Percentiles rank a stretch among this genome's conserved stretches.
phyloP scores from a whole-genome alignment of 1,139 yeast genomes.

The Hanseniaspora uvarum region DNA sequence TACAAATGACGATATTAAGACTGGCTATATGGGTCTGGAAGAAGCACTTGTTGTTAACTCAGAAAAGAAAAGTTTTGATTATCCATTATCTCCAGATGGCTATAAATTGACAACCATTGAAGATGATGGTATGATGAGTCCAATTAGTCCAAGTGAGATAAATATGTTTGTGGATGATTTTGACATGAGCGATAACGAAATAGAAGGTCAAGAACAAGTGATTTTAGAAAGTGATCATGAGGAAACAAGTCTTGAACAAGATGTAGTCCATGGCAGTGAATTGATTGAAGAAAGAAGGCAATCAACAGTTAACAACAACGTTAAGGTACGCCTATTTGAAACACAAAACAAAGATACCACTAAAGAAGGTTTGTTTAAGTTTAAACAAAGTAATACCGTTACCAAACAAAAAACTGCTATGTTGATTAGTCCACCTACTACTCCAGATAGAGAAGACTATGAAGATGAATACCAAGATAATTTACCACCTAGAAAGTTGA shows the following conservation, averaged over 20 bases:
- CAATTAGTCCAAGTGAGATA: conserved; percentile 7
- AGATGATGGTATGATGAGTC: conserved; percentile 7
- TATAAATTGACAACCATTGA: not conserved
- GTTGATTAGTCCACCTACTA: not conserved
- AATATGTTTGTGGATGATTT: conserved; percentile 13
- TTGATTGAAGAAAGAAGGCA: not conserved
- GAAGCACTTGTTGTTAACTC: not conserved
- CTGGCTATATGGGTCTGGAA: not conserved
- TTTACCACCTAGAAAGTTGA: conserved; percentile 30
- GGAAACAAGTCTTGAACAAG: not conserved
- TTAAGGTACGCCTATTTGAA: not conserved
- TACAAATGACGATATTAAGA: not conserved
- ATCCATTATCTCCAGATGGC: not conserved
- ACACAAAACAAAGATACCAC: not conserved
- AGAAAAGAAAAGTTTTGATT: not conserved
- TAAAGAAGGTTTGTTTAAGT: not conserved
- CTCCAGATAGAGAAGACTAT: not conserved
- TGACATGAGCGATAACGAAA: conserved; percentile 16
- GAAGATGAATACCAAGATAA: conserved; percentile 1
- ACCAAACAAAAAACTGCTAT: not conserved
- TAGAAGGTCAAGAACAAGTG: not conserved
- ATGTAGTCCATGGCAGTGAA: not conserved
- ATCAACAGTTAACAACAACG: not conserved
- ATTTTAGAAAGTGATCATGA: conserved; percentile 6
- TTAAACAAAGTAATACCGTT: not conserved